Base-by-base conservation (phyloP, 352 stramenopile species). In the Phytophthora rubi region DNA sequence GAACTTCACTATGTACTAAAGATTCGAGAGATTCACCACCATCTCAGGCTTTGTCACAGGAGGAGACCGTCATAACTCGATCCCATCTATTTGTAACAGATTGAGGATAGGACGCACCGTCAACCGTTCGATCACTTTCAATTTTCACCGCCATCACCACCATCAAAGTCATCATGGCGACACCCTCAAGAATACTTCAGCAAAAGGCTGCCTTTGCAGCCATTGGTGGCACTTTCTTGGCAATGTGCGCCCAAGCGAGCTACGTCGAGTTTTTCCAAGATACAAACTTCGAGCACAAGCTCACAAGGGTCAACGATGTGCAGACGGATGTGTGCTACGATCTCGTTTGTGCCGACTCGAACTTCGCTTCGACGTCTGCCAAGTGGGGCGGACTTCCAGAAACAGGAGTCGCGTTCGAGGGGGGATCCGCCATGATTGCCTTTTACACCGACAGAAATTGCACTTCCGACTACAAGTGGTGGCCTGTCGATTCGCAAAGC, bases 401-500 rank as follows among this genome's bases (percentile, higher is more conserved):
- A 8, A 51, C 44, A 2, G 44, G 44, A 51, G 26, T 51, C 18
- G 44, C n/a, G 2, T 51, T 51, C 6, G 7, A 51, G n/a, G 44
- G 44, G 6, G n/a, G n/a, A 51, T 23, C 44, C 12, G 18, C n/a
- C 8, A 51, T 51, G 44, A 15, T 51, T 51, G 44, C 44, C 9
- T 51, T 51, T 26, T 51, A 28, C 44, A 6, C 44, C n/a, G 44
- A 51, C n/a, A 51, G 44, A 26, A 28, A 51, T 23, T 26, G 44
- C 8, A 51, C 44, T 23, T 12, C 44, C 44, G 44, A 51, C n/a
- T 51, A 26, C 44, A 51, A 51, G 44, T 51, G 44, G 44, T 51
- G 44, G 44, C 44, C 44, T 5, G n/a, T 51, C 44, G 7, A 51
- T 16, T 51, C 44, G 44, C 44, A 23, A 10, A 51, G 44, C 7